A percentile compares a stretch with the other conserved stretches of the same genome.
These are phyloP conservation scores for Avena atlantica DNA, from an alignment of 176 grass and related monocot genomes.

Conservation along the genomic window DNA sequence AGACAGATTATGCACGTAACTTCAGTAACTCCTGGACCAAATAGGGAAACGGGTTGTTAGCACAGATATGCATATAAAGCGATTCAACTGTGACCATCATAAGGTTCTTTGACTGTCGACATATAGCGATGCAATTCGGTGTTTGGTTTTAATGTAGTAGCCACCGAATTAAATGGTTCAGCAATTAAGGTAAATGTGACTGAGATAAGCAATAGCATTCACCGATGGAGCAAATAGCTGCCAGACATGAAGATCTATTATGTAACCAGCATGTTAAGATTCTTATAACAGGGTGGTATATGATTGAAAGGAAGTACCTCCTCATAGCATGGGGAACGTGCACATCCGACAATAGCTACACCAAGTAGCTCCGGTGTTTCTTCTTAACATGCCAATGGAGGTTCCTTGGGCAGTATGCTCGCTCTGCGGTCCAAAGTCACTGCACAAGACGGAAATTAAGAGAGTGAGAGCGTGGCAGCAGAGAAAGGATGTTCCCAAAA, in stretches of 20 bases:
- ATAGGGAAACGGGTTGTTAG: not conserved
- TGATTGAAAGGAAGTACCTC: not conserved
- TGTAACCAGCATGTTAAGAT: not conserved
- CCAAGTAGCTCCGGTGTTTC: not conserved
- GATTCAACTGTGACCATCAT: not conserved
- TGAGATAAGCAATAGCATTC: not conserved
- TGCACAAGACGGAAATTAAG: not conserved
- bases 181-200: not conserved
- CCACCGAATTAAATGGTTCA: not conserved
- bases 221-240: not conserved
- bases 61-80: not conserved
- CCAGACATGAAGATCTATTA: not conserved
- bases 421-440: not conserved
- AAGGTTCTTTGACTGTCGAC: not conserved
- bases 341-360: not conserved
- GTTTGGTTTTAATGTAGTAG: not conserved
- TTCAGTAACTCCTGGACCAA: constrained; percentile 17
- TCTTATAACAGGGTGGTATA: not conserved
- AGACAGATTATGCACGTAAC: not conserved
- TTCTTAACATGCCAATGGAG: constrained; percentile 1
- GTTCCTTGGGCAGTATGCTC: not conserved
- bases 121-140: not conserved
- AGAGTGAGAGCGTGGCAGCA: not conserved
- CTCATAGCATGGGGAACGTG: not conserved
- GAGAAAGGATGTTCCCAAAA: not conserved